Evolutionary conservation across 345 rosid genomes (phyloP).

Genomic region (Punica granatum): DNA sequence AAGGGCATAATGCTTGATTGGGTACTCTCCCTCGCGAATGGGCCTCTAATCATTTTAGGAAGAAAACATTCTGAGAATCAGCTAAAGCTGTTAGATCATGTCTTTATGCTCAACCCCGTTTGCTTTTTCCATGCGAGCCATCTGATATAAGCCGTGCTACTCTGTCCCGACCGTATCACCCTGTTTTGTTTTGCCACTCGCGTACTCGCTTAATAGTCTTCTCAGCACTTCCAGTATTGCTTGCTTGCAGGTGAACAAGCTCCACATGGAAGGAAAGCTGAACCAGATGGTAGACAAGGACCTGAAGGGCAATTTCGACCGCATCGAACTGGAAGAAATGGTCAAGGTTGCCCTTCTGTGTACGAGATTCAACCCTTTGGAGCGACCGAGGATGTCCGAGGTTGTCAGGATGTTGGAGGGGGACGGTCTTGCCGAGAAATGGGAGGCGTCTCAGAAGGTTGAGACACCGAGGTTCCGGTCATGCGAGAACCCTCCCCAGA

Average conservation of each 20-base stretch:
- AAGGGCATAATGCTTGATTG: constrained; percentile 96
- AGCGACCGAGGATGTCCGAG: constrained; percentile 44
- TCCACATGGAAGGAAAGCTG: constrained; percentile 76
- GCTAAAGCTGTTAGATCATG: neutral
- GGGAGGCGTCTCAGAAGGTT: constrained; percentile 41
- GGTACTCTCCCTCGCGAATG: constrained; percentile 34
- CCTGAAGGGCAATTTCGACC: constrained; percentile 46
- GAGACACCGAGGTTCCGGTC: constrained; percentile 47
- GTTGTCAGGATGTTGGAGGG: constrained; percentile 47
- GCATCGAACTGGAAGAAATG: constrained; percentile 51
- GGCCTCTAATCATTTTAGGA: neutral
- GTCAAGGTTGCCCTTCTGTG: constrained; percentile 36
- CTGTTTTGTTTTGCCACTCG: neutral
- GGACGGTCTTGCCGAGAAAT: constrained; percentile 37
- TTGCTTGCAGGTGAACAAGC: constrained; percentile 68
- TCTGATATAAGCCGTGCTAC: neutral
- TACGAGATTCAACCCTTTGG: constrained; percentile 32
- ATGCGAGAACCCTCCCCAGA: constrained; percentile 29
- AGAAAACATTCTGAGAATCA: constrained; percentile 4
- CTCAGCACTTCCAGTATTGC: neutral
- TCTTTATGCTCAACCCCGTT: neutral
- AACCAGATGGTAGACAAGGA: constrained; percentile 74
- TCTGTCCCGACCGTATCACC: neutral
- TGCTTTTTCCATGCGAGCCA: neutral
- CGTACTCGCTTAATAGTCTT: neutral